Evolutionary conservation across 2,329 filamentous ascomycete genomes (phyloP).

Genomic region (Ophiostoma piceae): DNA sequence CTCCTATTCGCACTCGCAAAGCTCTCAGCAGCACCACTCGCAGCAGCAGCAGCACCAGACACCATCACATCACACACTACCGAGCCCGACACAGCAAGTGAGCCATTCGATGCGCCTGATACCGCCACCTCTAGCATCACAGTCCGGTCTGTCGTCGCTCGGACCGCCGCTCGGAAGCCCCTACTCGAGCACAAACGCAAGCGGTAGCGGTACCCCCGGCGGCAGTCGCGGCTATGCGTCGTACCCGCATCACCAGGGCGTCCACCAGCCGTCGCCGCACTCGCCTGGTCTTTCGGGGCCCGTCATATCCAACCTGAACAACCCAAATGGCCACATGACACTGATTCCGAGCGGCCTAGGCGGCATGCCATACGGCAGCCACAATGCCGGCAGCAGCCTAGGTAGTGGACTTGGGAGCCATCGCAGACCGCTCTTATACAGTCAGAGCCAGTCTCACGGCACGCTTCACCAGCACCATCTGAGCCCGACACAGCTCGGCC

Average conservation of each 20-base stretch:
- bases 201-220: neutral
- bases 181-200: neutral
- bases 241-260: conserved; percentile 9
- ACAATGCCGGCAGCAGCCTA: neutral
- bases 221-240: conserved; percentile 16
- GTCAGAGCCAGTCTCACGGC: conserved; percentile 17
- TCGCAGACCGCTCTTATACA: conserved; percentile 23
- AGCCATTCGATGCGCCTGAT: conserved; percentile 21
- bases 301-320: conserved; percentile 24
- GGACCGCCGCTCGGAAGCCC: conserved; percentile 17
- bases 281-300: conserved; percentile 20
- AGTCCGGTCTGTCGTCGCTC: conserved; percentile 18
- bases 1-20: neutral
- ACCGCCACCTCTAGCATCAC: conserved; percentile 24
- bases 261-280: conserved; percentile 17
- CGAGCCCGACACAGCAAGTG: conserved; percentile 19
- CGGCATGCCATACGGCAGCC: conserved; percentile 21
- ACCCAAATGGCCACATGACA: conserved; percentile 22
- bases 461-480: conserved; percentile 37
- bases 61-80: conserved; percentile 15
- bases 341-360: conserved; percentile 20
- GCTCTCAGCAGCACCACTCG: conserved; percentile 17
- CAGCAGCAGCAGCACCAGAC: conserved; percentile 16
- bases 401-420: conserved; percentile 5
- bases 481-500: conserved; percentile 16